Evolutionary conservation across 2,329 filamentous ascomycete species (phyloP).

Genomic region (Ophiostoma fasciatum): DNA sequence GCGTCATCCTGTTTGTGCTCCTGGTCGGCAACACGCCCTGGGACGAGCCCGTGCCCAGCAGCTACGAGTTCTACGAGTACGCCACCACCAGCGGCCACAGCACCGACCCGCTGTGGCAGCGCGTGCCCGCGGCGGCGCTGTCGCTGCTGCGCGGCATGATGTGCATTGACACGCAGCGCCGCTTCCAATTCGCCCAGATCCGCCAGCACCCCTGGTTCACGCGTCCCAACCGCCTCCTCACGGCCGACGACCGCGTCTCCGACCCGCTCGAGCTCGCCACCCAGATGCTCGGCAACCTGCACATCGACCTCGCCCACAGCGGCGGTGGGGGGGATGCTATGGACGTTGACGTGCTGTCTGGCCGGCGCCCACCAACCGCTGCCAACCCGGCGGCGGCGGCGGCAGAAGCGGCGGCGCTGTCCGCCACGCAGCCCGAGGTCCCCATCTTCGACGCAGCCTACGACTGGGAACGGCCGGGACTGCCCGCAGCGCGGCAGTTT

Average conservation of each 20-base stretch:
- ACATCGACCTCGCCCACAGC: slow-evolving; percentile 65
- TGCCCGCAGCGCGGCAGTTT: slow-evolving; percentile 33
- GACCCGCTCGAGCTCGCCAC: slow-evolving; percentile 82
- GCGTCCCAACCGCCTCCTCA: slow-evolving; percentile 61
- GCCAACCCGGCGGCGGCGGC: no score
- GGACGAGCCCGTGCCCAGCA: slow-evolving; percentile 72
- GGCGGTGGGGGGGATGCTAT: slow-evolving; percentile 40
- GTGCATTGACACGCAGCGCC: slow-evolving; percentile 55
- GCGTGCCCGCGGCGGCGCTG: slow-evolving; percentile 56
- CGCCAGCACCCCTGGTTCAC: slow-evolving; percentile 93
- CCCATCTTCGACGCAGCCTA: slow-evolving; percentile 59
- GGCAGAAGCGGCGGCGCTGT: slow-evolving; percentile 33
- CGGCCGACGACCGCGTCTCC: slow-evolving; percentile 54
- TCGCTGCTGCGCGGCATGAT: slow-evolving; percentile 90
- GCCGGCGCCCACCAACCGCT: no score
- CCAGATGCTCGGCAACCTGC: slow-evolving; percentile 81
- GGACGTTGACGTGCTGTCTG: slow-evolving; percentile 45
- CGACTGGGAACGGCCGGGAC: slow-evolving; percentile 70
- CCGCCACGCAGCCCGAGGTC: slow-evolving; percentile 43
- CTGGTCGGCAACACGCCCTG: slow-evolving; percentile 94
- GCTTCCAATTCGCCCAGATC: slow-evolving; percentile 78
- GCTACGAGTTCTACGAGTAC: slow-evolving; percentile 88
- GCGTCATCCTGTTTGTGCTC: slow-evolving; percentile 92
- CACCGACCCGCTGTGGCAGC: slow-evolving; percentile 71
- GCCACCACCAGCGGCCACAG: slow-evolving; percentile 64